Conservation (phyloP, 2,329 filamentous ascomycete species). For the Parastagonospora avenae region DNA sequence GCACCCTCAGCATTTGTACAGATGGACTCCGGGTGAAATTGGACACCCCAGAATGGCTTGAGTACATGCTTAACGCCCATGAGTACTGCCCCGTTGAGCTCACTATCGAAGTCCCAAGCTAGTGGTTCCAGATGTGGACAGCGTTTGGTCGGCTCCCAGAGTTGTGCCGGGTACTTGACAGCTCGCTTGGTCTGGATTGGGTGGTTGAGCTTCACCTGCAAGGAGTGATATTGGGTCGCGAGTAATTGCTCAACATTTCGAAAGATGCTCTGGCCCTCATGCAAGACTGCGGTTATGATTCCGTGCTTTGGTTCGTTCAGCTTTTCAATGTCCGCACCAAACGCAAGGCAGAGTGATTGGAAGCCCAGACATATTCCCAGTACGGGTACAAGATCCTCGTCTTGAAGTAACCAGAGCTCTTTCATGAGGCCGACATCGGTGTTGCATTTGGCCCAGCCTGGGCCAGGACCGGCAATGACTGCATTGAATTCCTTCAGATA, state of each 20-base stretch:
- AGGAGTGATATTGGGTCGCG: conserved; percentile 78
- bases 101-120: conserved; percentile 55
- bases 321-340: conserved; percentile 69
- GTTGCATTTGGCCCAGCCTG: conserved; percentile 74
- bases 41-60: conserved; percentile 83
- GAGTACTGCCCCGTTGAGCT: conserved; percentile 63
- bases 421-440: conserved; percentile 84
- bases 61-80: conserved; percentile 74
- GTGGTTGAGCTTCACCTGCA: conserved; percentile 54
- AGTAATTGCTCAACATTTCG: conserved; percentile 62
- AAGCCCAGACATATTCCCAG: conserved; percentile 90
- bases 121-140: conserved; percentile 50
- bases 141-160: conserved; percentile 47
- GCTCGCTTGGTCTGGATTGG: conserved; percentile 29
- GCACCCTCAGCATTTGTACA: conserved; percentile 75
- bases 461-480: conserved; percentile 88
- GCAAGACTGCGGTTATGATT: conserved; percentile 72
- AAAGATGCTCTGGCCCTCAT: conserved; percentile 69
- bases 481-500: conserved; percentile 72
- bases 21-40: conserved; percentile 89
- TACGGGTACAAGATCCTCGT: conserved; percentile 69
- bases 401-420: conserved; percentile 71
- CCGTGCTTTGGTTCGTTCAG: conserved; percentile 80
- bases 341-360: conserved; percentile 75
- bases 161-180: conserved; percentile 45